Base-by-base conservation (phyloP, 1,284 basidiomycete genomes). In the Cutaneotrichosporon dermatis region DNA sequence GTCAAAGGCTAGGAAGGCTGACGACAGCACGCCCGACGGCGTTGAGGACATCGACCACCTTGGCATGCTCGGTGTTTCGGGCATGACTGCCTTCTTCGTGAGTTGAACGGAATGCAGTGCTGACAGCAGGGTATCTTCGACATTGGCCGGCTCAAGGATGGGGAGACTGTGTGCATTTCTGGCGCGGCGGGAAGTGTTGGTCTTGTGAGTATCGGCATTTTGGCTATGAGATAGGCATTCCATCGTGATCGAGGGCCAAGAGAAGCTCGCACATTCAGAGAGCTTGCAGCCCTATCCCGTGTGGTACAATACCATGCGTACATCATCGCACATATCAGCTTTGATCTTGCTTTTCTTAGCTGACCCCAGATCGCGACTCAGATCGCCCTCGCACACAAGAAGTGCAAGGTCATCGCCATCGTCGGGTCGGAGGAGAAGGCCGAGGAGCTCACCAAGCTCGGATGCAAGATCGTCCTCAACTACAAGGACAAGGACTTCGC, bases 21-120 rank as follows among this genome's bases (percentile, higher is more conserved):
- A 58, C 53, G 4, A 7, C 66, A 88, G 85, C 25, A 73, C 83
- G 36, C 83, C 83, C 12, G 73, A 73, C 42, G 86, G 87, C 40
- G 81, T 82, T 13, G 76, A 83, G 56, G 76, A 83, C 7, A 76
- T 92, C n/a, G 90, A 93, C 70, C 88, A 85, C 74, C 77, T 93
- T 57, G 88, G 88, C 46, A 83, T 85, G 3, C 80, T 92, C 9
- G 89, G 91, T n/a, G 72, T 75, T 37, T 83, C 85, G 25, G 89
- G 88, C 84, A 71, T 91, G 75, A 92, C 90, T 6, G 89, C 90
- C 6, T 92, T 91, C 76, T 89, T 92, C 66, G 89, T 50, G 90
- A 69, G 54, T 71, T 8, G 25, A 25, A 2, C 8, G 34, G n/a
- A 1, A 6, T 33, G 40, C 90, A 2, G 12, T 4, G 11, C 48